Evolutionary conservation across 148 eudicot genomes (phyloP).

Genomic region (Vaccinium corymbosum): DNA sequence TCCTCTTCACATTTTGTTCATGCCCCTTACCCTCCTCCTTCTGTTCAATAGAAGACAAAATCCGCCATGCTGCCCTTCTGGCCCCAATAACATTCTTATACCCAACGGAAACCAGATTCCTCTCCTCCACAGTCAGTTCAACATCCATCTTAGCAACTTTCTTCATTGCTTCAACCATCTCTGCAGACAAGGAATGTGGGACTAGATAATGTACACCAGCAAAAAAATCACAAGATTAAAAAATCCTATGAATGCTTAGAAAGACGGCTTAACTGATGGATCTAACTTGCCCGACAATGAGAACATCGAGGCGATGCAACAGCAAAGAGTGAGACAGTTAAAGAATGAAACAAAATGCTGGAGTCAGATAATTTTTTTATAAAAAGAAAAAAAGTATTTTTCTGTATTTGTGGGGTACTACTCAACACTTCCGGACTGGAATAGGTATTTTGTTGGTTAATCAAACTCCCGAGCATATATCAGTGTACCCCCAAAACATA

Average conservation of each 20-base stretch:
- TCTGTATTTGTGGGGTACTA: background rate
- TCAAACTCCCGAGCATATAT: background rate
- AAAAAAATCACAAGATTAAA: background rate
- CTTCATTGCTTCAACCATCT: conserved; percentile 41
- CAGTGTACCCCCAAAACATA: background rate
- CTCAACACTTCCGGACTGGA: background rate
- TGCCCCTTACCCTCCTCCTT: conserved; percentile 31
- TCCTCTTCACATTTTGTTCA: conserved; percentile 24
- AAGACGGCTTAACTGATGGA: background rate
- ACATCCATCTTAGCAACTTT: conserved; percentile 31
- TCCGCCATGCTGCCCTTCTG: conserved; percentile 34
- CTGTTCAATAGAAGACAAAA: conserved; percentile 37
- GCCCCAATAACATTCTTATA: conserved; percentile 37
- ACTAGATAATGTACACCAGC: background rate
- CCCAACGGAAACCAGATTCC: conserved; percentile 31
- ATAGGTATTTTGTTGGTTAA: background rate
- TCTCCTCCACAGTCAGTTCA: conserved; percentile 31
- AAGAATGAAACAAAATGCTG: background rate
- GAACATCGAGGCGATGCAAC: background rate
- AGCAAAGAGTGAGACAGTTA: background rate
- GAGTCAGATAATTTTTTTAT: background rate
- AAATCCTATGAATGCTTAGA: background rate
- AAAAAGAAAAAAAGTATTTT: background rate
- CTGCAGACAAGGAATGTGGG: conserved; percentile 11
- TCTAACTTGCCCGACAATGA: background rate